Percentiles rank a stretch among this genome's conserved stretches.
Conservation (phyloP, 1,284 basidiomycete genomes). For the Earliella scabrosa region DNA sequence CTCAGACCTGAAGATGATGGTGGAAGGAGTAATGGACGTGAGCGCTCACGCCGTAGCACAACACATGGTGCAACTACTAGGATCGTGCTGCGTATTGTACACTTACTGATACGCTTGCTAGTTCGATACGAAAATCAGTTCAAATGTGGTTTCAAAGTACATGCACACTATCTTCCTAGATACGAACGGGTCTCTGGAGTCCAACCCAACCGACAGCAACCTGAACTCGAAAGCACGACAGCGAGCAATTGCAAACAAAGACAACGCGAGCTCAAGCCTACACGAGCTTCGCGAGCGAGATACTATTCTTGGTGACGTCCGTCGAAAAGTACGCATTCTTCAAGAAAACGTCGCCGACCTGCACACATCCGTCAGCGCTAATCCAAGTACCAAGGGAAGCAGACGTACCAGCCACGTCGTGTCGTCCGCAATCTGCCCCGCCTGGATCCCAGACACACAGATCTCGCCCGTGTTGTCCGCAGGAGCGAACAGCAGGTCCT, state of each 20-base stretch:
- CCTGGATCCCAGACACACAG: constrained; percentile 77
- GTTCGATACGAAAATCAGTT: too few relatives aligned
- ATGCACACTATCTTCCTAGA: too few relatives aligned
- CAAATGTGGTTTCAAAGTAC: too few relatives aligned
- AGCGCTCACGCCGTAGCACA: too few relatives aligned
- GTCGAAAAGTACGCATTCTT: constrained; percentile 84
- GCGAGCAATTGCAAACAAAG: constrained; percentile 3
- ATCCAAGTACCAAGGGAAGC: constrained; percentile 5
- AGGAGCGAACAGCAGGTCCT: constrained; percentile 76
- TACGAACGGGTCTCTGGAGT: too few relatives aligned
- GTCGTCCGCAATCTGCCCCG: constrained; percentile 63
- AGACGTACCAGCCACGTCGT: constrained; percentile 73
- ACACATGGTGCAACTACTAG: too few relatives aligned
- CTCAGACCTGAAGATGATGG: too few relatives aligned
- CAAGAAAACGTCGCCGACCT: constrained; percentile 74
- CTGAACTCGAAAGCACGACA: too few relatives aligned
- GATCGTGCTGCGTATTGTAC: too few relatives aligned
- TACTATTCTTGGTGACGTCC: constrained; percentile 66
- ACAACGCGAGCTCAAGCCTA: constrained; percentile 20
- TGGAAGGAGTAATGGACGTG: too few relatives aligned
- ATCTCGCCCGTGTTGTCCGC: constrained; percentile 68
- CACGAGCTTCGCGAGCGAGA: constrained; percentile 63
- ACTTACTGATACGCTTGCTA: too few relatives aligned
- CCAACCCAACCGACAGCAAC: too few relatives aligned
- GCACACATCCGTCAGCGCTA: constrained; percentile 2